Percentiles rank a stretch among this genome's conserved stretches.
phyloP scores from a whole-genome alignment of 208 protist species.

The Trypanosoma melophagium region DNA sequence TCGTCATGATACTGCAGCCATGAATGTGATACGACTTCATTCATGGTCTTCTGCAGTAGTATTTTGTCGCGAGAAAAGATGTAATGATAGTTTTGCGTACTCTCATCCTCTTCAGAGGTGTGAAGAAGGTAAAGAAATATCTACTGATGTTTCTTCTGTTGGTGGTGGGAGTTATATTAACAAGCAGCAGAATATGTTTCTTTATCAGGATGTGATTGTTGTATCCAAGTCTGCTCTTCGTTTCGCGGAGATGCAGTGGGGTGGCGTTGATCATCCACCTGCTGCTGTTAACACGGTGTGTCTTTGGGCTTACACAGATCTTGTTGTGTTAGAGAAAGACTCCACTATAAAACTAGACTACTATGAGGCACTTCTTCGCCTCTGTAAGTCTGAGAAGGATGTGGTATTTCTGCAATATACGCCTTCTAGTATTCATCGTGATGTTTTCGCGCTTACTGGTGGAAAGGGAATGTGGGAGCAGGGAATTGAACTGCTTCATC shows the following conservation, averaged over 20 bases:
- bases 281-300: neutral
- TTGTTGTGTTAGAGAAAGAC: constrained; percentile 15
- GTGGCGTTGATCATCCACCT: neutral
- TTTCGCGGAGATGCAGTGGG: constrained; percentile 16
- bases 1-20: constrained; percentile 9
- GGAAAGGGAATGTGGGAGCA: constrained; percentile 24
- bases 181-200: neutral
- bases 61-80: neutral
- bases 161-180: neutral
- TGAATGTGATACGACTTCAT: constrained; percentile 6
- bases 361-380: constrained; percentile 13
- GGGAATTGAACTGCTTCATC: constrained; percentile 11
- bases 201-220: neutral
- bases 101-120: too few species aligned
- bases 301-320: constrained; percentile 24
- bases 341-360: constrained; percentile 2
- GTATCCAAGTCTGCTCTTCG: constrained; percentile 2
- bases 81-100: neutral
- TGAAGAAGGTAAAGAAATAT: too few species aligned
- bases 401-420: constrained; percentile 10
- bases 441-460: constrained; percentile 24
- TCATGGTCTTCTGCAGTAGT: constrained; percentile 3
- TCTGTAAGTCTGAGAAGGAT: constrained; percentile 9
- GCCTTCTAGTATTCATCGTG: constrained; percentile 21
- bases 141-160: neutral